These are phyloP conservation scores for Gaeumannomyces tritici DNA, from an alignment of 2,329 filamentous ascomycete species.

Conservation along the genomic window DNA sequence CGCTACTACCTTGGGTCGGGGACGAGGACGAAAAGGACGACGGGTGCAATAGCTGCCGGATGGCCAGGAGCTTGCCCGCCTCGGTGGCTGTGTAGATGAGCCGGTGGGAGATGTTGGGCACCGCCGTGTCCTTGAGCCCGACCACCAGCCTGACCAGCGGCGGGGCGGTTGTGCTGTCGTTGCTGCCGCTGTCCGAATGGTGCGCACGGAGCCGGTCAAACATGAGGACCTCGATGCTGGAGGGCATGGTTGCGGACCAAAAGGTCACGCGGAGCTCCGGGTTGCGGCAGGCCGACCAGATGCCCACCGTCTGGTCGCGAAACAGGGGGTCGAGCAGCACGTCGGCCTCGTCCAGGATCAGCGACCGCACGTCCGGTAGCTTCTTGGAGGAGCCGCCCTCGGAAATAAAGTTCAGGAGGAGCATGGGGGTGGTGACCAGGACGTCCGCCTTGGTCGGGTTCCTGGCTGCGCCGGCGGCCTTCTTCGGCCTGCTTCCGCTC, in stretches of 20 bases:
- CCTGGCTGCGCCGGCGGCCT: slow-evolving; percentile 5
- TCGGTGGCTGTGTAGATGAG: slow-evolving; percentile 89
- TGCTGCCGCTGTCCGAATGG: background rate
- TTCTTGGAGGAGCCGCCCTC: slow-evolving; percentile 31
- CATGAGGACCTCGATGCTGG: slow-evolving; percentile 75
- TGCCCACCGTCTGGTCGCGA: slow-evolving; percentile 72
- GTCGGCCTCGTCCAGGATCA: slow-evolving; percentile 90
- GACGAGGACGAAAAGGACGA: slow-evolving; percentile 27
- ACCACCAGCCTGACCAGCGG: slow-evolving; percentile 79
- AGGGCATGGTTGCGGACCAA: slow-evolving; percentile 97
- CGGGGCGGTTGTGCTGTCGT: background rate
- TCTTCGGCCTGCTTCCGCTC: slow-evolving; percentile 12
- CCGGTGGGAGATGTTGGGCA: slow-evolving; percentile 84
- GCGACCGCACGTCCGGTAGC: slow-evolving; percentile 58
- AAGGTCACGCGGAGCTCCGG: slow-evolving; percentile 64
- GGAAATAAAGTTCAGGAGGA: slow-evolving; percentile 64
- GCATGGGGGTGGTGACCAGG: slow-evolving; percentile 69
- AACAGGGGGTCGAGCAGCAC: slow-evolving; percentile 89
- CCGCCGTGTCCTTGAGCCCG: slow-evolving; percentile 91
- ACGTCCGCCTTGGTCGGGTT: slow-evolving; percentile 62
- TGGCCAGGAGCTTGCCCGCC: slow-evolving; percentile 81
- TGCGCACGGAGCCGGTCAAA: slow-evolving; percentile 52
- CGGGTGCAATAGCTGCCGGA: slow-evolving; percentile 83
- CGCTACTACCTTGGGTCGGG: slow-evolving; percentile 14
- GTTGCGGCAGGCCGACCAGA: slow-evolving; percentile 73